A percentile compares a stretch with the other conserved stretches of the same genome.
These are phyloP conservation scores for Schizochytrium sp. DNA, from an alignment of 108 stramenopile genomes.

Conservation along the genomic window DNA sequence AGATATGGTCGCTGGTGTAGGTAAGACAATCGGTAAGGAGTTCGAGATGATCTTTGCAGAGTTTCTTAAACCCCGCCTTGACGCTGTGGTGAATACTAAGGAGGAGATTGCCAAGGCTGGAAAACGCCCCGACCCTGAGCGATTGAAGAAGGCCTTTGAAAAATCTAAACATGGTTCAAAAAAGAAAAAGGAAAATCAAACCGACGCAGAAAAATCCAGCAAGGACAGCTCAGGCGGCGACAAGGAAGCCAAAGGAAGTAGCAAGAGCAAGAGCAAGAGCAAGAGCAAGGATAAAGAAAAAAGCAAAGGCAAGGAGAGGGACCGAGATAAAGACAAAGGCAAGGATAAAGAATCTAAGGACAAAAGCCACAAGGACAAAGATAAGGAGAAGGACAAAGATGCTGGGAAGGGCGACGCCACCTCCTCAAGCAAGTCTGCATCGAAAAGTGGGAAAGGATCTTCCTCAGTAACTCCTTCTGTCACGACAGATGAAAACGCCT, in stretches of 20 bases:
- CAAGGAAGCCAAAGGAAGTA: too few relatives aligned
- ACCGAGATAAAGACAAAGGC: too few relatives aligned
- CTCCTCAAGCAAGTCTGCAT: too few relatives aligned
- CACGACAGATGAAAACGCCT: neutral
- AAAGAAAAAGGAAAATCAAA: too few relatives aligned
- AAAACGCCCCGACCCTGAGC: neutral
- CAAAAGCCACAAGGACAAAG: too few relatives aligned
- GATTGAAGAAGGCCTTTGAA: neutral
- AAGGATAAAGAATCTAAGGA: too few relatives aligned
- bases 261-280: neutral
- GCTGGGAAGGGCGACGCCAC: too few relatives aligned
- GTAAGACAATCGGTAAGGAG: neutral
- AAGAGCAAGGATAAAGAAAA: neutral
- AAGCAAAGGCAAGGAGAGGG: neutral
- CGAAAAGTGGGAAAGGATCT: too few relatives aligned
- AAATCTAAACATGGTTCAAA: neutral
- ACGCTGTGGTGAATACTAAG: neutral
- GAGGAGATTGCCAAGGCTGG: slow-evolving; percentile 14
- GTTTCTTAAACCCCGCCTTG: neutral
- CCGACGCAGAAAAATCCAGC: too few relatives aligned
- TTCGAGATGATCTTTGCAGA: neutral
- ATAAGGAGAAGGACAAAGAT: too few relatives aligned
- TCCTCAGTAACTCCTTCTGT: too few relatives aligned
- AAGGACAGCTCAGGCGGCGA: too few relatives aligned
- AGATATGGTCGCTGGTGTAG: neutral